Base-by-base conservation (phyloP, 2,329 filamentous ascomycete genomes). In the Cladosporium sp. region DNA sequence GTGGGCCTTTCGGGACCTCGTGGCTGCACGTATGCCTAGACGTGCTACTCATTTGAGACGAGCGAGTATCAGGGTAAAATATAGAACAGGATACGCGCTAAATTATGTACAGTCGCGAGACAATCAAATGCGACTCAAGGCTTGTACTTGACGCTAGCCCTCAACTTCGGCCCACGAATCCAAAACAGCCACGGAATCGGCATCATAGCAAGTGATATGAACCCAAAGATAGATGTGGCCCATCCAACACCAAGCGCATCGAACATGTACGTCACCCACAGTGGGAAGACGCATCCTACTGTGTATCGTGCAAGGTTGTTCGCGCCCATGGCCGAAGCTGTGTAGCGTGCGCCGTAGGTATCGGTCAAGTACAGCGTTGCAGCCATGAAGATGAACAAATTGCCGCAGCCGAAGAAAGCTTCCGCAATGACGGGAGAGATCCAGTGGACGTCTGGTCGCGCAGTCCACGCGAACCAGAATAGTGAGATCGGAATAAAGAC, bases 301-400 rank as follows among this genome's bases (percentile, higher is more conserved):
- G 70, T 68, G 60, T 86, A 87, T 25, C 84, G 71, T 1, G 80
- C 72, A 17, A 86, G 71, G 1, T 78, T 77, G 59, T 84, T 85
- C 1, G 84, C 83, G 7, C 79, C 80, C 42, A 79, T 71, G 0
- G 82, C 81, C 59, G 79, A 83, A 0, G 83, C 83, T 0, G 82
- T 77, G 35, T 72, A 73, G 2, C 78, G 77, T 7, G 73, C 71
- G 4, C 78, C 74, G 61, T 84, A 86, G 0, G 77, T 77, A 62
- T 86, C 83, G 2, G 77, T 69, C 0, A 78, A 74, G 61, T 83
- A 85, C 35, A 71, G 61, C 37, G 66, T 69, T 13, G 64, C 64
- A 0, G 66, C 65, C 3, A 67, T 66, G 53, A 73, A 74, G 20
- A 76, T 62, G 39, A 75, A 60, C 57, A 77, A 70, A 65, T 36